Base-by-base conservation (phyloP, 1,284 basidiomycete genomes). In the Ceratobasidium sp. region DNA sequence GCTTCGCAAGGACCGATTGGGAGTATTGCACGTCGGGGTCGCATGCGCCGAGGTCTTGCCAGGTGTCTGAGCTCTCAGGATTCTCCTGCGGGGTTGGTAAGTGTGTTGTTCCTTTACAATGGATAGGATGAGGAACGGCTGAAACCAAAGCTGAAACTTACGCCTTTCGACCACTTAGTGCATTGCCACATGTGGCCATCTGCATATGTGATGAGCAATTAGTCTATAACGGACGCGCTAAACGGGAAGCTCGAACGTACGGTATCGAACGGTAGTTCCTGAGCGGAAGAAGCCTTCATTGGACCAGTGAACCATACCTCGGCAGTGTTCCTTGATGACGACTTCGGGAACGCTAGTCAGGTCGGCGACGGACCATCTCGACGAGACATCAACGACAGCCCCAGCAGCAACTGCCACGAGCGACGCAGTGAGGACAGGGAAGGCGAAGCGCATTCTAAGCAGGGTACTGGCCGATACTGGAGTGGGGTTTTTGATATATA, bases 161-260 rank as follows among this genome's bases (percentile, higher is more conserved):
- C 64, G 16, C 64, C 64, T 21, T 32, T 28, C 38, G 54, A 55
- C 64, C 64, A 67, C 50, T 52, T 49, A 46, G 64, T 67, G 64
- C 64, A 67, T 55, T 67, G 64, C 64, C 64, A 67, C 32, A 67
- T 23, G 64, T 67, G 64, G 35, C 52, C 52, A 18, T 67, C 59
- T 62, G 23, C 21, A 26, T 26, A 23, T 18, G n/a, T n/a, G n/a
- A n/a, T n/a, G n/a, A n/a, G n/a, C 11, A 62, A 23, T 4, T n/a
- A 23, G 11, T 62, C n/a, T 16, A 23, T 43, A 3, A 43, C 41
- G 21, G 23, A 46, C 11, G 5, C 23, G 7, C n/a, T 6, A 26
- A 14, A 18, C 26, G 8, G n/a, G 9, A 16, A 23, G 43, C 18
- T 7, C 18, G 21, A 26, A 46, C 59, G 38, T 7, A 62, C 59